Evolutionary conservation across 1,284 basidiomycete genomes (phyloP), one percentile per base, ranked within the genome.

Genomic region (Ceratobasidium sp.): DNA sequence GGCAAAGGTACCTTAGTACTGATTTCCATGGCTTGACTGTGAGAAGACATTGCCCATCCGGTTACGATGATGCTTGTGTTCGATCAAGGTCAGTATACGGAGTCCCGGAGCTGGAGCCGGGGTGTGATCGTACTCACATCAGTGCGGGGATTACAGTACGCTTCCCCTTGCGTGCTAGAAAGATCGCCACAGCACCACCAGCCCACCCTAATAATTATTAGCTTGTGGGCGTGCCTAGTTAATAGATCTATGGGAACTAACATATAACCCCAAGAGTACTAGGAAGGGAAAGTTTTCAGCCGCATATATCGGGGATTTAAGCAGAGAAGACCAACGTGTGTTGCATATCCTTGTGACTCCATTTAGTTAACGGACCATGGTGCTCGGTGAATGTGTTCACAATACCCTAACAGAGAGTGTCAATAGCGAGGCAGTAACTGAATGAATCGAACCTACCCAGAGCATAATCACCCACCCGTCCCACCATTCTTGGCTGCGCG

Each of bases 301-400:
- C 61, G 49, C 46, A 33, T 51, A 6, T 6, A 64, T 39, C 20
- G 0, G 20, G 64, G 18, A 26, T 33, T 23, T 66, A 40, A 58
- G 18, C 12, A 79, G 80, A 51, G 63, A 82, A 82, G 81, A 87
- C 89, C 85, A 86, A 93, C 90, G 95, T 97, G 84, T 98, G 96
- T 83, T 98, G 96, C 93, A 97, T 94, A 84, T 98, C 95, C 85
- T 97, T 97, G 80, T 93, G 93, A 10, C 94, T 94, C 95, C 95
- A 80, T 55, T 76, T 64, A 20, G 66, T 79, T 28, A 97, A 1
- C 83, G 85, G 26, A 28, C 95, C 95, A 77, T 91, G 93, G 83
- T 96, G 95, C 83, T 97, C 95, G 1, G 97, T 98, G 83, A 98
- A 98, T 0, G 97, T 97, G 82, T 98, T 98, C 78, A 98, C 93